A percentile compares a stretch with the other conserved stretches of the same genome.
phyloP scores from a whole-genome alignment of 352 stramenopile genomes.

The Chrysophaeum taylorii region DNA sequence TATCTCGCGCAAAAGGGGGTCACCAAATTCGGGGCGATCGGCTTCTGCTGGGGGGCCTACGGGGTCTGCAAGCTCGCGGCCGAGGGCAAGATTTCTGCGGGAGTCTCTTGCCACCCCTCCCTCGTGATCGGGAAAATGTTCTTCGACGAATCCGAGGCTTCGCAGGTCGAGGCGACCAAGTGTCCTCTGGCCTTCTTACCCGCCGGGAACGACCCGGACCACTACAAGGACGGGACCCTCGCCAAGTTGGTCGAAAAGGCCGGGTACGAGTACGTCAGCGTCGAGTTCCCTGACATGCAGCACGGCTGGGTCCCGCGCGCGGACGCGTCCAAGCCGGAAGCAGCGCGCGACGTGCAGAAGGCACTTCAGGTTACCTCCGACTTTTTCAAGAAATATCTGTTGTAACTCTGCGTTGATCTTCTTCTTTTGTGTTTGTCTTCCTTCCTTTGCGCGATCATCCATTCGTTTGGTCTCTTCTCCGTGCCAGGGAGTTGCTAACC shows the following conservation, averaged over 20 bases:
- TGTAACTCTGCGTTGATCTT: too few species aligned
- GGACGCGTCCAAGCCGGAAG: slow-evolving; percentile 54
- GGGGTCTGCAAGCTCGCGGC: neutral
- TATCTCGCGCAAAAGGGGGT: slow-evolving; percentile 2
- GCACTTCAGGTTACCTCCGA: neutral
- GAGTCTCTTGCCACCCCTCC: neutral
- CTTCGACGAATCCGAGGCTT: too few species aligned
- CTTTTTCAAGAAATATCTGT: slow-evolving; percentile 14
- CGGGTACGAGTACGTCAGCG: neutral
- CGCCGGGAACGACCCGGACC: slow-evolving; percentile 7
- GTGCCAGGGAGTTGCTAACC: too few species aligned
- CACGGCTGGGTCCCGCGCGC: slow-evolving; percentile 68
- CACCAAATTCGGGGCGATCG: neutral
- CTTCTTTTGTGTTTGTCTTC: too few species aligned
- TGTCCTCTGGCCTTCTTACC: slow-evolving; percentile 8
- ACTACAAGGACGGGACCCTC: slow-evolving; percentile 1
- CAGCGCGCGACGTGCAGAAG: slow-evolving; percentile 2
- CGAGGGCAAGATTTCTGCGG: neutral
- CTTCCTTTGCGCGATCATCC: too few species aligned
- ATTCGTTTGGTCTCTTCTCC: too few species aligned
- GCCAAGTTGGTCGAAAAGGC: slow-evolving; percentile 9
- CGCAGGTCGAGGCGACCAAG: too few species aligned
- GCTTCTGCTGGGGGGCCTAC: slow-evolving; percentile 24
- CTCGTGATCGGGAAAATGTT: neutral
- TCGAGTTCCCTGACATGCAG: slow-evolving; percentile 52